Evolutionary conservation across 257 asterid genomes (phyloP), one percentile per base, ranked within the genome.

Genomic region (Jasminum sambac): DNA sequence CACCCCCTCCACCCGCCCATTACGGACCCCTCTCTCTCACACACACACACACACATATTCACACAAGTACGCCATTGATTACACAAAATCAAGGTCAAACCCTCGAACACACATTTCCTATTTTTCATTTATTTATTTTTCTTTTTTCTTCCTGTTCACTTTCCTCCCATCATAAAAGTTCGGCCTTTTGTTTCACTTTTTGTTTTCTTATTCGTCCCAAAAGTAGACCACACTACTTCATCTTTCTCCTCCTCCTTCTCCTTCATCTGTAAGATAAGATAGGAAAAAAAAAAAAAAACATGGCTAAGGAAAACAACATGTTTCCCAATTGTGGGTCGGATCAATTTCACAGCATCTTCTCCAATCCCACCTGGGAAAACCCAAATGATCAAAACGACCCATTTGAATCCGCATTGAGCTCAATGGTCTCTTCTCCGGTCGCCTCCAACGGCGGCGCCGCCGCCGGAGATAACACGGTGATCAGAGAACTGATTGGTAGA

Each of bases 381-480:
- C 81, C 94, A 14, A 38, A 74, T 67, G 92, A 87, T 66, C 95
- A 89, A 25, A 78, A 55, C 44, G 97, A 88, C 60, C 90, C 90
- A 26, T 87, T 90, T 38, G 95, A 90, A 77, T 92, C 97, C 1
- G 97, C 98, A 52, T 76, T 92, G 79, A 90, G 97, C 80, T 92
- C 98, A 6, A 90, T 90, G 90, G 98, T 90, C 5, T 92, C 98
- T 0, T 92, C 98, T 13, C 97, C 98, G 13, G 84, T 86, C 0
- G 77, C 86, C 0, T 83, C 97, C 4, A 65, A 68, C 46, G 77
- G 84, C 7, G 5, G 24, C 8, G 59, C 5, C 62, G 17, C 24
- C 14, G 69, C 36, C 57, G 83, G 79, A 36, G 91, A 86, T 25
- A 82, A 74, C 61, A 72, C 83, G 71, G 93, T 87, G 26, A 74